Evolutionary conservation across 2,329 filamentous ascomycete genomes (phyloP).

Genomic region (Blastomyces emzantsi): DNA sequence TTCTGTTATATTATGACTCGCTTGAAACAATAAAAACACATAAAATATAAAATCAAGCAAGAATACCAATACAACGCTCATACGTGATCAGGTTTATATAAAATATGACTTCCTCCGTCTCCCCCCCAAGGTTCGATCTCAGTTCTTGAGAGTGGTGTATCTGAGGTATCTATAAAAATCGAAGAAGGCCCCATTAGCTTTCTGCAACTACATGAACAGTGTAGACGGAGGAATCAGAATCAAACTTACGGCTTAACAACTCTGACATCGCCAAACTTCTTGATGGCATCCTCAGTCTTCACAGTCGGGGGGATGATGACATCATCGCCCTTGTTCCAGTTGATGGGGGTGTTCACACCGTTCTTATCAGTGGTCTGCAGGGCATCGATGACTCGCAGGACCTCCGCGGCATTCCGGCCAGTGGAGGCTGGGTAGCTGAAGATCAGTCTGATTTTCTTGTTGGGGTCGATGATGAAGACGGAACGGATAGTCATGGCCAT

Average conservation of each 20-base stretch:
- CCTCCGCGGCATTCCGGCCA: conserved; percentile 72
- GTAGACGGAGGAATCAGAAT: not conserved
- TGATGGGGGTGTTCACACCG: conserved; percentile 78
- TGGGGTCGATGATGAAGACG: conserved; percentile 89
- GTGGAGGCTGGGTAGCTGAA: conserved; percentile 89
- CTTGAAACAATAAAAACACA: not conserved
- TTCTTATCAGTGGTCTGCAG: conserved; percentile 80
- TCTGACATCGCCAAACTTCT: conserved; percentile 68
- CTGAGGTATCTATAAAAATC: conserved; percentile 27
- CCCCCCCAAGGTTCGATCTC: not conserved
- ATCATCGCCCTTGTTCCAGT: conserved; percentile 83
- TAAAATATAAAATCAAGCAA: not conserved
- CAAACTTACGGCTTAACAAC: conserved; percentile 49
- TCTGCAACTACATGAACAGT: not conserved
- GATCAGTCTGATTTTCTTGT: conserved; percentile 86
- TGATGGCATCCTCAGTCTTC: conserved; percentile 74
- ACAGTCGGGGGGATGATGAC: conserved; percentile 83
- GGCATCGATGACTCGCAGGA: conserved; percentile 69
- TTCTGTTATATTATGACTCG: not conserved
- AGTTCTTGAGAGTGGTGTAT: conserved; percentile 30
- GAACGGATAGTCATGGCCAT: conserved; percentile 91
- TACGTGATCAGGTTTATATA: conserved; percentile 4
- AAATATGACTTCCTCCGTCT: not conserved
- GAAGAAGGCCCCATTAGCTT: not conserved
- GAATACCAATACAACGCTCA: not conserved